Base-by-base conservation (phyloP, 495 filamentous ascomycete species). In the Tirmania nivea region DNA sequence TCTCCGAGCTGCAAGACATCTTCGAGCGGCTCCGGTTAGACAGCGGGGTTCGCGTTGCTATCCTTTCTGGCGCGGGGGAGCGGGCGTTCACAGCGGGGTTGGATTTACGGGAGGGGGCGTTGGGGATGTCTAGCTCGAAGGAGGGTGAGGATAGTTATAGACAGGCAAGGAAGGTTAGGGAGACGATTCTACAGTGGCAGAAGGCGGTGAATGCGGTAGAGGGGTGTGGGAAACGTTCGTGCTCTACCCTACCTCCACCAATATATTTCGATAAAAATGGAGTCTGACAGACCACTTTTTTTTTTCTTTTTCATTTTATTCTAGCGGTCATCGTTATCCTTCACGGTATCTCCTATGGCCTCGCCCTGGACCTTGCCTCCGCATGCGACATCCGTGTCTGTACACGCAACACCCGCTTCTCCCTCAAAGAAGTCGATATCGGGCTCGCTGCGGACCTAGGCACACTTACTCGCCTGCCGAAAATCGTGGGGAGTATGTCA, bases 361-460 rank as follows among this genome's bases (percentile, higher is more conserved):
- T 95, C 21, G 90, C 79, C 9, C 80, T 97, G 59, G 90, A 97
- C 63, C 72, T 97, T 48, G 70, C 78, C 49, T 76, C 77, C 45
- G 79, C 81, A 51, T 76, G 80, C 49, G 90, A 96, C 62, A 74
- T 97, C 52, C 78, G 90, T 11, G 68, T 96, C 54, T 83, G 77
- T 59, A 71, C 78, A 0, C 61, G 67, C 12, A 73, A 79, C 50
- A 72, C 78, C 1, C 71, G 69, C 21, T 84, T 95, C 59, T 71
- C 78, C 0, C 86, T 96, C 20, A 94, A 94, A 63, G 92, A 96
- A 69, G 86, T 94, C 12, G 90, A 95, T 63, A 92, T 96, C 36
- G 90, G 90, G 0, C 66, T 97, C 31, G 90, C 90, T 11, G 90
- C 90, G 14, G 90, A 97, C 66, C 79, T 96, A 49, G 90, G 90